Base-by-base conservation (phyloP, 2,329 filamentous ascomycete genomes). In the Trichoderma lentiforme region DNA sequence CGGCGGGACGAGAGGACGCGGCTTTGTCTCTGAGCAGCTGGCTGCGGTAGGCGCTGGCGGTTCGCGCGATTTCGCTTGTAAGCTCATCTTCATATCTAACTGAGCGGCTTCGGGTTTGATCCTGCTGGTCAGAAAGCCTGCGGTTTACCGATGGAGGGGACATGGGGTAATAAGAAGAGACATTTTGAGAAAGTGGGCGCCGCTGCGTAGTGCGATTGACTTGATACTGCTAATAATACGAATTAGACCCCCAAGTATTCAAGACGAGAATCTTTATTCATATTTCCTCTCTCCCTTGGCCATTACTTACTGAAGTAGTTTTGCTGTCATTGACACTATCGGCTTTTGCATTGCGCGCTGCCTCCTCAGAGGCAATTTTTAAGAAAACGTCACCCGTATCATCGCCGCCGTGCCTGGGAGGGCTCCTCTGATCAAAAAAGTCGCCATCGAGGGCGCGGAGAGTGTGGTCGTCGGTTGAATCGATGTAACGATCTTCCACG, bases 331-430 rank as follows among this genome's bases (percentile, higher is more conserved):
- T 74, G 30, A 78, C 76, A 56, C 79, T 80, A 7, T 81, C 80
- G 57, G 83, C 81, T 9, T 76, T 73, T 21, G 77, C 76, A 65
- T 82, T 83, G 62, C 81, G 83, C 18, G 79, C 76, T 15, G 83
- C 75, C 73, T 89, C 87, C 72, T 90, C 87, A 12, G 85, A 82
- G 14, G 88, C 88, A 72, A 90, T 89, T 69, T 83, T 86, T 73
- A 90, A 83, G 74, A 90, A 90, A 53, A 90, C 81, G 74, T 90
- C 88, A 51, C 86, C 86, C 4, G 84, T 87, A 74, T 89, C 88
- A 69, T 90, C 88, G 56, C 80, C 81, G 76, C 78, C 60, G 76
- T 80, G 73, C 15, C 80, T 80, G 1, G 82, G 81, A 7, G 30
- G 77, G 74, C 61, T 75, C 76, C 5, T 68, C 56, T 51, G 64